Conservation (phyloP, 768 basidiomycete genomes). For the Austroboletus festivus region DNA sequence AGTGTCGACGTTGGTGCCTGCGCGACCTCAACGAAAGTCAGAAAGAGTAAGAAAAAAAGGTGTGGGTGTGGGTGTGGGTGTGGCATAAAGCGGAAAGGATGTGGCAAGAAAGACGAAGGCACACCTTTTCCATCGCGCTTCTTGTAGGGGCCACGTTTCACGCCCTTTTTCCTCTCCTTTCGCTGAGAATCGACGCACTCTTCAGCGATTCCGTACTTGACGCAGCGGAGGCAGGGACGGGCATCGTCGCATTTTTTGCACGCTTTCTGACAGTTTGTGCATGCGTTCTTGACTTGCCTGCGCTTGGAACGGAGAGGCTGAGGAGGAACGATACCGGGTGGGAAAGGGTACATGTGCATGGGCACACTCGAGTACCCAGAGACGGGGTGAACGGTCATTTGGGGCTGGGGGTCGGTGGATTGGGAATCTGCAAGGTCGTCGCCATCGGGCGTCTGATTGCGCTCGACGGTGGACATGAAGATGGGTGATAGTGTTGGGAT, state of each 20-base stretch:
- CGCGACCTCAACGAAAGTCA: constrained; percentile 54
- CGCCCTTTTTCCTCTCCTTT: constrained; percentile 88
- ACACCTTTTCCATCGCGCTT: constrained; percentile 90
- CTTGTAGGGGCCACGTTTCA: constrained; percentile 90
- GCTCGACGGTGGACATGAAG: constrained; percentile 38
- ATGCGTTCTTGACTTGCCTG: constrained; percentile 87
- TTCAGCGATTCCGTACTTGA: constrained; percentile 84
- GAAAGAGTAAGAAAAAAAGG: constrained; percentile 27
- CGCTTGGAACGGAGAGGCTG: constrained; percentile 69
- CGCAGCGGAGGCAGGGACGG: constrained; percentile 88
- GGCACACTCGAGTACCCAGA: constrained; percentile 49
- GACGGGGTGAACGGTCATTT: constrained; percentile 50
- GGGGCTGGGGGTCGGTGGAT: constrained; percentile 40
- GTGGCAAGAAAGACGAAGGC: constrained; percentile 35
- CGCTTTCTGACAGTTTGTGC: constrained; percentile 87
- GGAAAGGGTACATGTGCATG: constrained; percentile 72
- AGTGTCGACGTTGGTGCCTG: constrained; percentile 51
- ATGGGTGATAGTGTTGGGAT: constrained; percentile 22
- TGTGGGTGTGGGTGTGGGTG: constrained; percentile 5
- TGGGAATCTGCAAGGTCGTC: constrained; percentile 36
- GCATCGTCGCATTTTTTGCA: constrained; percentile 93
- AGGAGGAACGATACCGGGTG: constrained; percentile 43
- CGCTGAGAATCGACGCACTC: constrained; percentile 88
- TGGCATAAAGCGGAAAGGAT: constrained; percentile 18
- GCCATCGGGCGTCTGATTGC: constrained; percentile 39